Evolutionary conservation across 495 filamentous ascomycete species (phyloP).

Genomic region (Trichoderma reesei): DNA sequence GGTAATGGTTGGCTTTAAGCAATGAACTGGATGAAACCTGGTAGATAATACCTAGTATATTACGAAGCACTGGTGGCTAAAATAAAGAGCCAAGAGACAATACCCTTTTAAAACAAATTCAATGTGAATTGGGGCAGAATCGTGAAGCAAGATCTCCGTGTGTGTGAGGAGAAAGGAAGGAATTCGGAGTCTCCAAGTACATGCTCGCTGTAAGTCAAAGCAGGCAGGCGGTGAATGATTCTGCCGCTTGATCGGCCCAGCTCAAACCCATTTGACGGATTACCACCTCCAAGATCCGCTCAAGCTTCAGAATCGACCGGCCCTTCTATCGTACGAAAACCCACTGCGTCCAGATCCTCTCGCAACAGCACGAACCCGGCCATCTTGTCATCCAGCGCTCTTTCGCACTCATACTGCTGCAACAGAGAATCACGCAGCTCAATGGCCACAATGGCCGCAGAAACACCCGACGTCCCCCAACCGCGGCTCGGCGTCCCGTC

Average conservation of each 20-base stretch:
- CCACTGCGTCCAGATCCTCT: neutral
- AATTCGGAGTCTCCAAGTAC: neutral
- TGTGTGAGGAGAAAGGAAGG: no score
- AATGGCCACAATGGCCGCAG: conserved; percentile 30
- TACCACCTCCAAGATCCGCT: neutral
- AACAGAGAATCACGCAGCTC: neutral
- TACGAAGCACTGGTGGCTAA: neutral
- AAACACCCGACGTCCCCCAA: conserved; percentile 11
- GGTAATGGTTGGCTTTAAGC: neutral
- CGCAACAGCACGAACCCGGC: neutral
- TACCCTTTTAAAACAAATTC: neutral
- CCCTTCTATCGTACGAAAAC: neutral
- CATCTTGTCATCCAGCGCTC: neutral
- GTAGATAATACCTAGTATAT: neutral
- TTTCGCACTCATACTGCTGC: no score
- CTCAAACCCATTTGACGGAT: conserved; percentile 7
- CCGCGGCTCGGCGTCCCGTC: conserved; percentile 45
- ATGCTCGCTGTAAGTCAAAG: neutral
- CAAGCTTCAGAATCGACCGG: neutral
- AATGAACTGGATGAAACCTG: neutral
- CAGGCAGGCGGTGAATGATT: neutral
- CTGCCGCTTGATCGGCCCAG: conserved; percentile 5
- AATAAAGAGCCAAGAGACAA: neutral
- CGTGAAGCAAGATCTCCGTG: neutral
- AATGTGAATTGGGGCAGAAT: neutral